Percentiles rank a stretch among this genome's conserved stretches.
Evolutionary conservation across 1,139 yeast genomes (phyloP).

Genomic region (Scheffersomyces quercinus): DNA sequence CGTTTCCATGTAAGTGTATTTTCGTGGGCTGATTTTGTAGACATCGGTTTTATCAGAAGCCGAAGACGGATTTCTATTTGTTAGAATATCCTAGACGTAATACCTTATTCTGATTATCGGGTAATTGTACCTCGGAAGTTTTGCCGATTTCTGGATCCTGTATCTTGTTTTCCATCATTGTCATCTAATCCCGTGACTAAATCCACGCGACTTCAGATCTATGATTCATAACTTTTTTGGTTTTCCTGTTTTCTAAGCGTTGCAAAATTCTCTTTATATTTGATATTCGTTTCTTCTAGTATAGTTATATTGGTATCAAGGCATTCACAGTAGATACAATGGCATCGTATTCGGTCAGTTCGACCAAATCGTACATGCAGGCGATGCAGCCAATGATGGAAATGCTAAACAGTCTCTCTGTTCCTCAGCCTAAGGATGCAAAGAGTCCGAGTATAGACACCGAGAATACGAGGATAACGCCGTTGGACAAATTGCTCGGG

Average conservation of each 20-base stretch:
- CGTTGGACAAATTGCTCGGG: constrained; percentile 27
- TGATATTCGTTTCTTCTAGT: background rate
- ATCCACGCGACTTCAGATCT: background rate
- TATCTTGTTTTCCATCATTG: too few relatives aligned
- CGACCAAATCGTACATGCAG: constrained; percentile 74
- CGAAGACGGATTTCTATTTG: too few relatives aligned
- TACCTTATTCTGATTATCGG: too few relatives aligned
- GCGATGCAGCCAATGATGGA: constrained; percentile 72
- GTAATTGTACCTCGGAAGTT: too few relatives aligned
- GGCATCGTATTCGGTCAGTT: constrained; percentile 50
- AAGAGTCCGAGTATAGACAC: constrained; percentile 24
- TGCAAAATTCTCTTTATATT: background rate
- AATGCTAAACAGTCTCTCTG: constrained; percentile 33
- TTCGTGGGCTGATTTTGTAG: too few relatives aligned
- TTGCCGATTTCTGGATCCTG: too few relatives aligned
- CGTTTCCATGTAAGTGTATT: too few relatives aligned
- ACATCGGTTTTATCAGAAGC: too few relatives aligned
- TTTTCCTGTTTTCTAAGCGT: background rate
- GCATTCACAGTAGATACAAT: constrained; percentile 12
- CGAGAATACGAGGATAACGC: constrained; percentile 29
- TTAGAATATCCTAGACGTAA: too few relatives aligned
- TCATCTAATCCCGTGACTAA: too few relatives aligned
- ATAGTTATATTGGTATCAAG: too few relatives aligned
- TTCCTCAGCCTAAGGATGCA: constrained; percentile 14
- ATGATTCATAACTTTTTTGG: background rate